phyloP scores from a whole-genome alignment of 129 eudicot species.

The Saussurea involucrata region DNA sequence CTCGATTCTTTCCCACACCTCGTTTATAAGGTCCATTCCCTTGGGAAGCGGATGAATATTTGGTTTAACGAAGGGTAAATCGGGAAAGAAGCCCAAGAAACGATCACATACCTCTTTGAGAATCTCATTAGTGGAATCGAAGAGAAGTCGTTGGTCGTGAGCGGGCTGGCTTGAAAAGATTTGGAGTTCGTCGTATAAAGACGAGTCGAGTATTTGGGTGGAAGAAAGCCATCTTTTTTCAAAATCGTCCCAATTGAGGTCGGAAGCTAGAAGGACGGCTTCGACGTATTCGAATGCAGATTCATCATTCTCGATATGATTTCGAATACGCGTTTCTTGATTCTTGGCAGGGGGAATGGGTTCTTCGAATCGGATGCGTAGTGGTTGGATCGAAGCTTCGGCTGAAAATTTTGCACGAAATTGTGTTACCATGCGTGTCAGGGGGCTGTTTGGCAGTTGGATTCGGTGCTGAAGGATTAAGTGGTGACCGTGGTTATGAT shows the following conservation, averaged over 20 bases:
- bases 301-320: conserved; percentile 42
- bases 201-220: conserved; percentile 55
- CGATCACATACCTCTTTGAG: conserved; percentile 56
- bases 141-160: conserved; percentile 71
- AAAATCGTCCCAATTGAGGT: conserved; percentile 37
- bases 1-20: conserved; percentile 75
- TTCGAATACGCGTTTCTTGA: conserved; percentile 31
- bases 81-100: conserved; percentile 39
- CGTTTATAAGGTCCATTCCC: conserved; percentile 61
- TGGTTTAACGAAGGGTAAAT: conserved; percentile 28
- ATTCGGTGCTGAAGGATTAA: no score
- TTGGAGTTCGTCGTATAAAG: conserved; percentile 72
- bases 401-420: conserved; percentile 30
- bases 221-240: conserved; percentile 33
- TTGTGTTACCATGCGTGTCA: conserved; percentile 3
- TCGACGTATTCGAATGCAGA: conserved; percentile 29
- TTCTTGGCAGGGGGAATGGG: conserved; percentile 15
- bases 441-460: no score
- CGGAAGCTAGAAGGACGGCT: conserved; percentile 37
- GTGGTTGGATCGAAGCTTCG: conserved; percentile 56
- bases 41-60: conserved; percentile 30
- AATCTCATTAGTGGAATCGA: conserved; percentile 66
- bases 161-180: conserved; percentile 59
- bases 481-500: no score
- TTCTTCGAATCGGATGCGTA: conserved; percentile 68